Percentiles rank a stretch among this genome's conserved stretches.
phyloP scores from a whole-genome alignment of 805 yeast genomes.

The Wickerhamomyces bisporus region DNA sequence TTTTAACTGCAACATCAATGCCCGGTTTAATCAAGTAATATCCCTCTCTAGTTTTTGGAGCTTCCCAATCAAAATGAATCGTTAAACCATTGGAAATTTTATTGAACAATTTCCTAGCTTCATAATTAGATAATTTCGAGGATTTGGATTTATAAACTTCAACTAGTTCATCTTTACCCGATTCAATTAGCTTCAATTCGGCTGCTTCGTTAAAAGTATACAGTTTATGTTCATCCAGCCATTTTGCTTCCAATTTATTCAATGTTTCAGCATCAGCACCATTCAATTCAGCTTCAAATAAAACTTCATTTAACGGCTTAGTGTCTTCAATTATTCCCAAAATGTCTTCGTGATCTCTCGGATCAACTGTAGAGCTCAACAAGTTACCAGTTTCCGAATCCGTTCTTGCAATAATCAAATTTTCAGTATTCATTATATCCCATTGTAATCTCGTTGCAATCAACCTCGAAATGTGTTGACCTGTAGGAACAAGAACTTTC shows the following conservation, averaged over 20 bases:
- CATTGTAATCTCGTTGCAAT: slow-evolving; percentile 57
- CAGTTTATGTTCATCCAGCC: slow-evolving; percentile 39
- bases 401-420: slow-evolving; percentile 54
- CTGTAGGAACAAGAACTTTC: slow-evolving; percentile 55
- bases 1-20: slow-evolving; percentile 47
- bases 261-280: slow-evolving; percentile 33
- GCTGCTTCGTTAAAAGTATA: slow-evolving; percentile 50
- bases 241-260: slow-evolving; percentile 36
- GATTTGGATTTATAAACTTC: slow-evolving; percentile 20
- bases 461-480: slow-evolving; percentile 48
- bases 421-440: slow-evolving; percentile 58
- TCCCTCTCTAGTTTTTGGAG: slow-evolving; percentile 55
- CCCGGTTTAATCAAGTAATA: slow-evolving; percentile 45
- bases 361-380: slow-evolving; percentile 47
- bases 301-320: slow-evolving; percentile 40
- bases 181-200: slow-evolving; percentile 15
- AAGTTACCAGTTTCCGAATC: slow-evolving; percentile 54
- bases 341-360: slow-evolving; percentile 51
- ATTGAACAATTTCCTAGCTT: slow-evolving; percentile 16
- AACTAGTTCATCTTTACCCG: slow-evolving; percentile 25
- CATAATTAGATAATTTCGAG: slow-evolving; percentile 11
- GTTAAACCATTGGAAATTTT: slow-evolving; percentile 27
- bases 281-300: slow-evolving; percentile 37
- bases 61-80: slow-evolving; percentile 52
- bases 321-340: slow-evolving; percentile 38